Base-by-base conservation (phyloP, 306 rosid species). In the Benincasa hispida region DNA sequence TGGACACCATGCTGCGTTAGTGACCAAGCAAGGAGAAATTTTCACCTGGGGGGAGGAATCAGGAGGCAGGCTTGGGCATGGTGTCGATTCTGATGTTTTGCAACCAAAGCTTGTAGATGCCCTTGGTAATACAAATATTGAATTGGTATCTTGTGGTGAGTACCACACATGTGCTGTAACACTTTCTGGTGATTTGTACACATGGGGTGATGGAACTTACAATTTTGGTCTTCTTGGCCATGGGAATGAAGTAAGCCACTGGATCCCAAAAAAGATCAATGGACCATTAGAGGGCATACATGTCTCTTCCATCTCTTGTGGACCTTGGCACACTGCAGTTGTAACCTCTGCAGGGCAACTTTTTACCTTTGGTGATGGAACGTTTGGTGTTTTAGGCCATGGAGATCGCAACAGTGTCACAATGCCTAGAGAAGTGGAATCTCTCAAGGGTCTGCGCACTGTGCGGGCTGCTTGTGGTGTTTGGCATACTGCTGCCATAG, bases 11-110 rank as follows among this genome's bases (percentile, higher is more conserved):
- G 96, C 95, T 6, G 93, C 98, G 81, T 86, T 94, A 78, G 98
- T 94, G 58, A 90, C 97, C 74, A 94, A 94, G 84, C 98, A 91
- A 79, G 98, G 97, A 24, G 98, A 91, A 80, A 88, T 94, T 80
- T 94, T 94, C 80, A 87, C 99, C 17, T 94, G 99, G 99, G 99
- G 99, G 24, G 99, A 92, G 87, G 99, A 94, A 88, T 90, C 97
- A 1, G 96, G 99, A 67, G 99, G 99, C 73, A 89, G 99, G 86
- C 99, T 94, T 79, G 99, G 99, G 81, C 99, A 94, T 42, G 99
- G 99, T 82, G 99, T 94, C 76, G 99, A 92, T 69, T 88, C 92
- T 78, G 98, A 94, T 63, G 96, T 94, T 82, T 84, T 80, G 60
- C 91, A 92, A 67, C 99, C 99, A 57, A 94, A 92, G 91, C 97